Evolutionary conservation across 371 early-diverging fungal genomes (phyloP), one percentile per base, ranked within the genome.

Genomic region (Lichtheimia hyalospora): DNA sequence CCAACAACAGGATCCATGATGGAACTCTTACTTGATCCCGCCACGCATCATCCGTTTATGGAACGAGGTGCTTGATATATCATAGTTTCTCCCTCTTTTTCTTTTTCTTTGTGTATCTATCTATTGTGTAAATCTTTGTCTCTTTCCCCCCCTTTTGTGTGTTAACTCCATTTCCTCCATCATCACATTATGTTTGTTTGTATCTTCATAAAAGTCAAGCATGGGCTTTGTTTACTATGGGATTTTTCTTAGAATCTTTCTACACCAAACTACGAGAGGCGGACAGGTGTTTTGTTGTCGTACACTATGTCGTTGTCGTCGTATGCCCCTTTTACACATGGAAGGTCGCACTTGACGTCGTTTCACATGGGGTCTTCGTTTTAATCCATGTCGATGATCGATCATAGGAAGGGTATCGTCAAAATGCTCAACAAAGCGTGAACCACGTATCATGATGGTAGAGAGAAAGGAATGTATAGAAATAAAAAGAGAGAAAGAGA

Each of bases 1-100:
- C 46, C 70, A 1, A 72, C 72, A 6, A 56, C 61, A 48, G 73
- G 67, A 50, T 75, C 75, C 5, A 75, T 75, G 75, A 75, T 75
- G 75, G 65, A 68, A 12, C 54, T 75, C n/a, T 44, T 75, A 18
- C 53, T 71, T 54, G 62, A 67, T 23, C 68, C 54, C 42, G 25
- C 25, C 4, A 53, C 43, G 34, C 52, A 27, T 14, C 44, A 15
- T 42, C 42, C 28, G 12, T 52, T 52, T 25, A 8, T 23, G 27
- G 18, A 25, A 15, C 18, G 24, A 14, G 53, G 18, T 6, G 25
- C n/a, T 25, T 28, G 25, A 53, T n/a, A 39, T 14, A 34, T 34
- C 8, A 2, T 10, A 8, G 6, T 34, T 2, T 34, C 10, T 10
- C 10, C 10, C 10, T 28, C 28, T 28, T 28, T 28, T 34, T 10